A percentile compares a stretch with the other conserved stretches of the same genome.
phyloP scores from a whole-genome alignment of 345 rosid genomes.

The Dipteronia sinensis region DNA sequence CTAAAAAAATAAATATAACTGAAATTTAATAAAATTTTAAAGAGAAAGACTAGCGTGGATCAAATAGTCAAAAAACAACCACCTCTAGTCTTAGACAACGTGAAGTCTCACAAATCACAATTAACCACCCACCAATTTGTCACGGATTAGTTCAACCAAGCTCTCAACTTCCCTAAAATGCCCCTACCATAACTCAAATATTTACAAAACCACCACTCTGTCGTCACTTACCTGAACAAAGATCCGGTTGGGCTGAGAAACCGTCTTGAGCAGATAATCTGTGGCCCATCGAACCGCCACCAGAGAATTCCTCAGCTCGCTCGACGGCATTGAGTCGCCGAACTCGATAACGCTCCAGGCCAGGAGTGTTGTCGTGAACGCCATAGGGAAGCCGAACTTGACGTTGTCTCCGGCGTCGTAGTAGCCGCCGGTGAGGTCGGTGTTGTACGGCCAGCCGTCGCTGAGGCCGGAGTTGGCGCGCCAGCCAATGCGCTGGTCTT shows the following conservation, averaged over 20 bases:
- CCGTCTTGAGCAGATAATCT: constrained; percentile 75
- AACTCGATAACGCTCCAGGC: constrained; percentile 92
- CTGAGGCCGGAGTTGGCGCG: constrained; percentile 70
- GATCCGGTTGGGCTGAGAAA: constrained; percentile 89
- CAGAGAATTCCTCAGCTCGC: constrained; percentile 58
- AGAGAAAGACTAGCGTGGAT: neutral
- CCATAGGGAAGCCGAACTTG: constrained; percentile 93
- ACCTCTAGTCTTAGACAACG: no score
- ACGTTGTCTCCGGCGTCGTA: constrained; percentile 97
- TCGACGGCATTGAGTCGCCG: constrained; percentile 73
- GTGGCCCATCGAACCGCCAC: constrained; percentile 87
- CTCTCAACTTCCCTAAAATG: neutral
- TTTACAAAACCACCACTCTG: neutral
- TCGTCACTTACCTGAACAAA: constrained; percentile 73
- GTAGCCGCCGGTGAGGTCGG: constrained; percentile 85
- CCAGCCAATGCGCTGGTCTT: constrained; percentile 70
- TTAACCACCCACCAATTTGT: neutral
- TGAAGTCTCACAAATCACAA: neutral
- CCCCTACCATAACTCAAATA: neutral
- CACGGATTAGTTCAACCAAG: constrained; percentile 18
- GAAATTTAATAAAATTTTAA: no score
- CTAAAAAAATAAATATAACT: no score
- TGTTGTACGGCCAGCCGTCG: constrained; percentile 71
- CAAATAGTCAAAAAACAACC: neutral
- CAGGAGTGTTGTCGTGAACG: constrained; percentile 87